Evolutionary conservation across 2,329 filamentous ascomycete species (phyloP), one percentile per base, ranked within the genome.

Genomic region (Cercospora citrullina): DNA sequence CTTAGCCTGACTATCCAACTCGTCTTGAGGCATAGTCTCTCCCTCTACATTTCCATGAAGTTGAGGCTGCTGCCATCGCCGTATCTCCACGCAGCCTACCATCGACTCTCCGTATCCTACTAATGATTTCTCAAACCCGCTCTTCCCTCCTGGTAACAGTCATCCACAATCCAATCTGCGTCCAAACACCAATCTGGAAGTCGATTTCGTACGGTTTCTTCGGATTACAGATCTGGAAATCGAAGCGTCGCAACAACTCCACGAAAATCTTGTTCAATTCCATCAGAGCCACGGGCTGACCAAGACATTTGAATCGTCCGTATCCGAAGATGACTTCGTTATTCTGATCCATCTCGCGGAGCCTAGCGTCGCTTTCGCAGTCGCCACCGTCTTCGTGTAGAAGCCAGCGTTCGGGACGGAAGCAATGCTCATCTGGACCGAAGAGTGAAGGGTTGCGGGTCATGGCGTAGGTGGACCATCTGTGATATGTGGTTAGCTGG

Each of bases 281-380:
- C 60, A 79, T 74, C 76, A 75, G 76, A 58, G 73, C 74, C 33
- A 77, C 77, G 48, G 74, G 73, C 55, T 71, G 67, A 9, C 75
- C 75, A 14, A 70, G 59, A 53, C 68, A 70, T 39, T 69, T 69
- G 55, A 61, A 71, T 12, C 71, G 64, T 5, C 77, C 77, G 57
- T 77, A 77, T 1, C 69, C 68, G 74, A 77, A 72, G 74, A 78
- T 71, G 67, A 77, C 14, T 74, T 69, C 69, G 18, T 63, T 61
- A 7, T 57, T 63, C 5, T 58, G 58, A 12, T 65, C 31, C 65
- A 68, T 67, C 4, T 62, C 45, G 18, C 31, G 65, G n/a, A 72
- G 61, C 55, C 58, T 65, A 1, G 67, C 53, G 6, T 30, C 5
- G 18, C 36, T 48, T 26, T 65, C 59, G 26, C 62, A 65, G 57